Base-by-base conservation (phyloP, 495 filamentous ascomycete genomes). In the Massariosphaeria phaeospora region DNA sequence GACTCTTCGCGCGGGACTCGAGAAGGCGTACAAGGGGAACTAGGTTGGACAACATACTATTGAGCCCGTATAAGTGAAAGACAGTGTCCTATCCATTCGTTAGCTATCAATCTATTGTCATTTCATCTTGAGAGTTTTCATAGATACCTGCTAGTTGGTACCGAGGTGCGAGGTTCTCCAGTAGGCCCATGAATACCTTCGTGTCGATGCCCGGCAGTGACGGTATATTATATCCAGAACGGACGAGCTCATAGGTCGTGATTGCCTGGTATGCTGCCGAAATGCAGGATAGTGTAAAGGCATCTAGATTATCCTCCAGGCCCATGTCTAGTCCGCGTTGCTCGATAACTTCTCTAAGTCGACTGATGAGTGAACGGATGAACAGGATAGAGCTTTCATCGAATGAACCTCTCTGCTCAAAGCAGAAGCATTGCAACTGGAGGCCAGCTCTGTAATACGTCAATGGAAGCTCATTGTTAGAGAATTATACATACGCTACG, bases 251-350 rank as follows among this genome's bases (percentile, higher is more conserved):
- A 18, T 48, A 24, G 3, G 45, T 15, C 8, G 33, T 18, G 8
- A 48, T 23, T 34, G 45, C 27, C 15, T 21, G 17, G 35, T 42
- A 52, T 3, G 34, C 18, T 7, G 39, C 29, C 6, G 51, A 45
- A 11, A 44, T 35, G 15, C 41, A 54, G 2, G 40, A 7, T 15
- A 41, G 51, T 12, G 12, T 29, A 26, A 54, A 25, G 3, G 40
- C 39, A n/a, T 54, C 51, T 13, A 54, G 13, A 24, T 54, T 35
- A 17, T 46, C 27, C 2, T 45, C 40, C 15, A 54, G 36, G 15
- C 39, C 39, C 20, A 27, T 25, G 13, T 41, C 1, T 3, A 38
- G 18, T 26, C 33, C 6, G 24, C 41, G 46, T 20, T 38, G 30
- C 10, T 5, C 8, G 11, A 24, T 23, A 25, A 45, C 41, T 10